Evolutionary conservation across 2,329 filamentous ascomycete species (phyloP).

Genomic region (Plenodomus tracheiphilus): DNA sequence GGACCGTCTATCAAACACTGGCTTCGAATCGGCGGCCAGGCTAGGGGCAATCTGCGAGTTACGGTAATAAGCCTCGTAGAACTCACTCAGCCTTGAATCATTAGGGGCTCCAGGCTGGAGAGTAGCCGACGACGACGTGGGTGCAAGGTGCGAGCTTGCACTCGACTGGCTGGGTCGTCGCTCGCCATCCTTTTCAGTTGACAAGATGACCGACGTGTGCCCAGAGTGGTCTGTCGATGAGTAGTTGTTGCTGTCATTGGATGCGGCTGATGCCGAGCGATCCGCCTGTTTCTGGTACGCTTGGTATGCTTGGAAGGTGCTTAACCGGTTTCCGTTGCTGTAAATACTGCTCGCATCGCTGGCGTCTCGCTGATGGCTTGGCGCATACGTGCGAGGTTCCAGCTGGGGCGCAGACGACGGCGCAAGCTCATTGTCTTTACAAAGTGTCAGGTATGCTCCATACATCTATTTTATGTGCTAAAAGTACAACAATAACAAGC

Average conservation of each 20-base stretch:
- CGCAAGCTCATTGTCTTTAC: constrained; percentile 22
- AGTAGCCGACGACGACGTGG: constrained; percentile 7
- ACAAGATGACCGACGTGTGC: constrained; percentile 21
- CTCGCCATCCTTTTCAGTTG: constrained; percentile 15
- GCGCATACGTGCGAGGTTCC: constrained; percentile 22
- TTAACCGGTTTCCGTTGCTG: constrained; percentile 29
- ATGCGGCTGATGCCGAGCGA: constrained; percentile 17
- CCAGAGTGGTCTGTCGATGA: constrained; percentile 20
- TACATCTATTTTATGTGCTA: constrained; percentile 28
- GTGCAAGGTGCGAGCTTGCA: constrained; percentile 15
- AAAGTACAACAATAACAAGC: constrained; percentile 24
- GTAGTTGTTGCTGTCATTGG: constrained; percentile 19
- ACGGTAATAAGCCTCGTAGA: constrained; percentile 46
- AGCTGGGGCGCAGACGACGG: constrained; percentile 20
- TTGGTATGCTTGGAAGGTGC: constrained; percentile 22
- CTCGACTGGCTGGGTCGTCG: constrained; percentile 18
- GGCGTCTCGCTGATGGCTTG: constrained; percentile 30
- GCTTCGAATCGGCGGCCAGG: constrained; percentile 12
- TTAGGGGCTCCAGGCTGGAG: constrained; percentile 9
- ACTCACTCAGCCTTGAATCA: constrained; percentile 41
- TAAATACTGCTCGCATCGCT: constrained; percentile 39
- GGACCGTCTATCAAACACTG: constrained; percentile 22
- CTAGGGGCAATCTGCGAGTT: constrained; percentile 25
- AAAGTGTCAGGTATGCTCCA: constrained; percentile 31
- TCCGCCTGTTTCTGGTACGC: constrained; percentile 14